Base-by-base conservation (phyloP, 768 basidiomycete species). In the Austroboletus festivus region DNA sequence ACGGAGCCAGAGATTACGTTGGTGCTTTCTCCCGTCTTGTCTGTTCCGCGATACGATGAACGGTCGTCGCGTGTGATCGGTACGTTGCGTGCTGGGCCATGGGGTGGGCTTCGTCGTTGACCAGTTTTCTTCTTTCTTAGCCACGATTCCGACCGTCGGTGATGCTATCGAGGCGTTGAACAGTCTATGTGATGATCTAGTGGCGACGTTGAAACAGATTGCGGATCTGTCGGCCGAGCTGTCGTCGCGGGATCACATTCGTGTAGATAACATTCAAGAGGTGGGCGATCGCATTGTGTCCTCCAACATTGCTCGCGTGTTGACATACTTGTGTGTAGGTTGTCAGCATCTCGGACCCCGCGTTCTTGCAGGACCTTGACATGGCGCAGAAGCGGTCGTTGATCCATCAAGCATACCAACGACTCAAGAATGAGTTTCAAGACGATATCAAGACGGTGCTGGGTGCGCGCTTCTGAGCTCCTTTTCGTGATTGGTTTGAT, bases 1-100 rank as follows among this genome's bases (percentile, higher is more conserved):
- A 85, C 83, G 79, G 87, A 90, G 57, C 80, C 83, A 15, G 85
- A 87, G 50, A 85, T 91, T 26, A 80, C 78, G 1, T 70, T 87
- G 13, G 76, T 89, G 8, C 67, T 92, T 4, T 87, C 87, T 0
- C 85, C 89, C 0, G 72, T 85, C 3, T 76, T 81, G 26, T 77
- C 77, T 8, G 73, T 73, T 4, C 76, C 81, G 4, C 73, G 78
- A 48, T 74, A 77, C 6, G 80, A 83, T 35, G 84, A 89, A 38
- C 73, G 76, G 21, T 63, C 74, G 5, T 65, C 78, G 20, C 81
- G 79, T 23, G 81, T 82, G 57, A 70, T 82, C 20, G 78, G 85
- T 82, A 51, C 23, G 77, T 67, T 15, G 42, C 13, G 22, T 5
- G 34, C 26, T 8, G 1, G n/a, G 9, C 4, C 8, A 18, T 6